These are phyloP conservation scores for Malus hybrid DNA, from an alignment of 331 rosid genomes.

Conservation along the genomic window DNA sequence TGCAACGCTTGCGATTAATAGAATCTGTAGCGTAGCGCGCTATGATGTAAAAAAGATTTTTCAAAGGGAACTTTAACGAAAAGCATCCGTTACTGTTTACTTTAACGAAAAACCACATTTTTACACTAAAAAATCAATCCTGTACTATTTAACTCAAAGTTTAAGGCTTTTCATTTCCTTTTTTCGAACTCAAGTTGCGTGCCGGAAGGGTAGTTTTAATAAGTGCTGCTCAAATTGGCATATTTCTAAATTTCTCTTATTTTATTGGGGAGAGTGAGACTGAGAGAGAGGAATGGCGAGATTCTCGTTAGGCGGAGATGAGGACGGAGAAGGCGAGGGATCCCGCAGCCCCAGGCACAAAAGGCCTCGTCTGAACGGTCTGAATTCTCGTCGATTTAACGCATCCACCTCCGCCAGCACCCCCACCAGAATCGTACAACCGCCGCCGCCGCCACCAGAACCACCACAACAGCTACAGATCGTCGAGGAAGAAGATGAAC, in stretches of 20 bases:
- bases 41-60: too few relatives aligned
- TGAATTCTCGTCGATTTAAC: not conserved
- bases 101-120: too few relatives aligned
- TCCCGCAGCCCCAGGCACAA: constrained; percentile 32
- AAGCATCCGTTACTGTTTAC: too few relatives aligned
- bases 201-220: too few relatives aligned
- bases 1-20: too few relatives aligned
- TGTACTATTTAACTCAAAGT: too few relatives aligned
- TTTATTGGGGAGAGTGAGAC: not conserved
- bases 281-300: constrained; percentile 32
- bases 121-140: too few relatives aligned
- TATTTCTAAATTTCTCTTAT: not conserved
- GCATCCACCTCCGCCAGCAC: not conserved
- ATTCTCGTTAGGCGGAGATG: constrained; percentile 41
- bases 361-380: constrained; percentile 11
- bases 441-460: not conserved
- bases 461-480: not conserved
- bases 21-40: too few relatives aligned
- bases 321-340: constrained; percentile 42
- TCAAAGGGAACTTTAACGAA: too few relatives aligned
- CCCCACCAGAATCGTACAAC: not conserved
- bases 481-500: not conserved
- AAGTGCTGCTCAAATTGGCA: too few relatives aligned
- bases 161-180: too few relatives aligned
- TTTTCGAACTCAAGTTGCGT: too few relatives aligned